Evolutionary conservation across 768 basidiomycete genomes (phyloP).

Genomic region (Collybia nuda): DNA sequence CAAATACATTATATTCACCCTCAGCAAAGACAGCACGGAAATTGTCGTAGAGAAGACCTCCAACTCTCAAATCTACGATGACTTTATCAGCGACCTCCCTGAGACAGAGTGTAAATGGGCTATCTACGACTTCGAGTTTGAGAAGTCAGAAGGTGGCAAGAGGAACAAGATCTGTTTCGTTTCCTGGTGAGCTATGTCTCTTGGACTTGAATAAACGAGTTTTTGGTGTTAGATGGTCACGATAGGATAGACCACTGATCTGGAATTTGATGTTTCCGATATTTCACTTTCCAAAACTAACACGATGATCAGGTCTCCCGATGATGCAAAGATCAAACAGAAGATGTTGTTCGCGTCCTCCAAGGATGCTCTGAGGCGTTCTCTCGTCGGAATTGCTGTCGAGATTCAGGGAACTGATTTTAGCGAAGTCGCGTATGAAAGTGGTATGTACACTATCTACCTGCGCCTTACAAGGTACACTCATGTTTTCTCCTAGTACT

Average conservation of each 20-base stretch:
- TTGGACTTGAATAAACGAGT: no score
- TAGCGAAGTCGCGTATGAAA: constrained; percentile 1
- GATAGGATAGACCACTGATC: not conserved
- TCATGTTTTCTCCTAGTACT: constrained; percentile 19
- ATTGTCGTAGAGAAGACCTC: constrained; percentile 78
- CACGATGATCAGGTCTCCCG: constrained; percentile 70
- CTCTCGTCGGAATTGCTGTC: constrained; percentile 71
- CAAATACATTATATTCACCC: constrained; percentile 82
- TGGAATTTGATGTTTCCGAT: not conserved
- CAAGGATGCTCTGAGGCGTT: constrained; percentile 71
- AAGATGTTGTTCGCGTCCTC: constrained; percentile 96
- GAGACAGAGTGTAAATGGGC: constrained; percentile 80
- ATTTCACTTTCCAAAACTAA: constrained; percentile 18
- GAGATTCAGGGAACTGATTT: constrained; percentile 48
- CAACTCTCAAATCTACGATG: constrained; percentile 53
- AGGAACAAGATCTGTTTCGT: constrained; percentile 86
- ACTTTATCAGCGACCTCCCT: constrained; percentile 74
- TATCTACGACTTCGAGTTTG: constrained; percentile 89
- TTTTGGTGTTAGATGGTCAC: no score
- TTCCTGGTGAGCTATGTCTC: constrained; percentile 64
- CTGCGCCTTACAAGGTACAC: no score
- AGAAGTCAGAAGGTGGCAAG: constrained; percentile 63
- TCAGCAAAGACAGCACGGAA: constrained; percentile 63
- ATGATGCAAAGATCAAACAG: constrained; percentile 77
- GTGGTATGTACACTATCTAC: not conserved